These are phyloP conservation scores for Aspergillus bertholletiae DNA, from an alignment of 495 filamentous ascomycete genomes.

Conservation along the genomic window DNA sequence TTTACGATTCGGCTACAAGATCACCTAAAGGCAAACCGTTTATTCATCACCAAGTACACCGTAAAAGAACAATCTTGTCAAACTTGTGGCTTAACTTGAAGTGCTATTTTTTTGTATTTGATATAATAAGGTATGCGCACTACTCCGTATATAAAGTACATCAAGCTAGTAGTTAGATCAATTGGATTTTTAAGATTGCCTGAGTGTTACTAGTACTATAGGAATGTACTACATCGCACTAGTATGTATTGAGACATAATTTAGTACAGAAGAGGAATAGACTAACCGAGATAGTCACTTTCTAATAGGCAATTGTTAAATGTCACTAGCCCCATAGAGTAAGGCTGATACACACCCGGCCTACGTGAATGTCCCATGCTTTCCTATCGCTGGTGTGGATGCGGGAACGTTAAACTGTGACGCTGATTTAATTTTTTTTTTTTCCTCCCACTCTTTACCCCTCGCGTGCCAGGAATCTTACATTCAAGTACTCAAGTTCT, in stretches of 20 bases:
- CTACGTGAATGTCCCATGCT: background rate
- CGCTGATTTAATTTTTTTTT: constrained; percentile 19
- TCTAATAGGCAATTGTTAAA: background rate
- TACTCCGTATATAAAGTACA: too few relatives aligned
- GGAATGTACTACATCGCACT: too few relatives aligned
- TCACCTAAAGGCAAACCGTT: too few relatives aligned
- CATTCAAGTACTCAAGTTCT: background rate
- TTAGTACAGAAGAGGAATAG: background rate
- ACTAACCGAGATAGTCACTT: background rate
- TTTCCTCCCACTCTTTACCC: constrained; percentile 10
- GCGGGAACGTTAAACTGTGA: constrained; percentile 3
- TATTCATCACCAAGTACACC: too few relatives aligned
- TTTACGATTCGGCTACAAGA: background rate
- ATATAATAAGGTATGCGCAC: too few relatives aligned
- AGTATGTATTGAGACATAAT: background rate
- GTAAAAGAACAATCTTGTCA: too few relatives aligned
- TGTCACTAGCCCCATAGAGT: background rate
- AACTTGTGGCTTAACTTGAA: too few relatives aligned
- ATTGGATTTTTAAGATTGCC: too few relatives aligned
- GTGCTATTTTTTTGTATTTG: too few relatives aligned
- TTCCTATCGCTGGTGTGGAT: background rate
- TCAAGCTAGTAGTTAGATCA: too few relatives aligned
- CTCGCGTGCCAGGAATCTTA: constrained; percentile 11
- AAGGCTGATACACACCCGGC: background rate
- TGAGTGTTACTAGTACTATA: too few relatives aligned